Evolutionary conservation across 1,284 basidiomycete species (phyloP), one percentile per base, ranked within the genome.

Genomic region (Ustilago esculenta): DNA sequence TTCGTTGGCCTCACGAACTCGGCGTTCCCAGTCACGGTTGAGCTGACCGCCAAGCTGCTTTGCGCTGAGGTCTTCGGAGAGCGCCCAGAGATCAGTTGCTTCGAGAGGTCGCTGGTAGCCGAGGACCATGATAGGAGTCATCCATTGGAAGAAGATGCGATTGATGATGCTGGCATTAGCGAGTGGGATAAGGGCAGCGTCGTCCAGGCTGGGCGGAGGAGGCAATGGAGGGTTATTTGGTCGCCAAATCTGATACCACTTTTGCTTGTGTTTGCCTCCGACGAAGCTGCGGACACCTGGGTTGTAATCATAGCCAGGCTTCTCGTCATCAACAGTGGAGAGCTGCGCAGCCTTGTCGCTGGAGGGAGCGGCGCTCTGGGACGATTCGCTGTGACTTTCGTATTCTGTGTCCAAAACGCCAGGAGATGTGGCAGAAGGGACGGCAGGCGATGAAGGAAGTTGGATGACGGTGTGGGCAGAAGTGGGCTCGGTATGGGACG

Each of bases 91-190:
- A 82, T 96, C 93, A 0, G 88, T 84, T 0, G 89, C 87, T 79
- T 93, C 90, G 5, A 95, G 85, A 1, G 92, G 90, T 5, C 92
- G 86, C 14, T 88, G 86, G 79, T 90, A 92, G 9, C 90, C 90
- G 10, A 81, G 70, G 14, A 80, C 84, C 81, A 92, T 86, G 47
- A 92, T 84, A 2, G 88, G 87, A 0, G 87, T 88, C 47, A 94
- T 86, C 92, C 92, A 95, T 46, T 84, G 83, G 76, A 87, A 89
- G 49, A 86, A 86, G 34, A 88, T 67, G n/a, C 84, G 76, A 37
- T 84, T 86, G 73, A 87, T 84, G 79, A 84, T 84, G 57, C 82
- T 84, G 1, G 88, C 87, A 2, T 79, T 81, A 29, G 82, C 83
- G 57, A 88, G 85, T 0, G 88, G 88, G 3, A 86, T 85, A 17